A percentile compares a stretch with the other conserved stretches of the same genome.
These are phyloP conservation scores for Wickerhamiella azymoides DNA, from an alignment of 805 yeast genomes.

Conservation along the genomic window DNA sequence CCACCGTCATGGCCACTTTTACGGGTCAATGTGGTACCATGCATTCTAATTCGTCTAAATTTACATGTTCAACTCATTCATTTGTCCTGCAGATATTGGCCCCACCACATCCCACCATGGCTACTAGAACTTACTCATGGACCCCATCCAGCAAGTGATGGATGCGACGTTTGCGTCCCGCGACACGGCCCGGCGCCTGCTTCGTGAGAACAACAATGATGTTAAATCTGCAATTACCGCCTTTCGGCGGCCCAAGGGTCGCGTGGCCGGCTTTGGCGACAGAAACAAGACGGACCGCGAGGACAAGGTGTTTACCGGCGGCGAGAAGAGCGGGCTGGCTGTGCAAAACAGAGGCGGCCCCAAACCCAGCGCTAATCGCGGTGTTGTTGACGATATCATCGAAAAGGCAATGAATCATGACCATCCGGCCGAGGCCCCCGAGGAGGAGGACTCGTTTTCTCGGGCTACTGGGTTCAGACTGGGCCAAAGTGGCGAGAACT, in stretches of 20 bases:
- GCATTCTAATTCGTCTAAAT: no score
- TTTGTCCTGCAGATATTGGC: no score
- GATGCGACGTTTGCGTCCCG: constrained; percentile 2
- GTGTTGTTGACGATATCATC: constrained; percentile 26
- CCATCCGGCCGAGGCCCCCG: constrained; percentile 13
- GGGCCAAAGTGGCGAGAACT: constrained; percentile 20
- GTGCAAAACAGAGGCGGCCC: constrained; percentile 49
- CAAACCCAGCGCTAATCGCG: constrained; percentile 2
- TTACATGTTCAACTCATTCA: no score
- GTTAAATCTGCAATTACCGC: constrained; percentile 1
- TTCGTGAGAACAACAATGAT: constrained; percentile 2
- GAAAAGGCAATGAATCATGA: constrained; percentile 23
- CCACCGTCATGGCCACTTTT: no score
- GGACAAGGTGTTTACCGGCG: constrained; percentile 38
- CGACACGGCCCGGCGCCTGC: neutral
- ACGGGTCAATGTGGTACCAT: no score
- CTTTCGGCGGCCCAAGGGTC: constrained; percentile 5
- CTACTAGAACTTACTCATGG: constrained; percentile 1
- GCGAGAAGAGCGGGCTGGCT: constrained; percentile 61
- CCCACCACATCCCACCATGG: neutral
- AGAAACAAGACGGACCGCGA: neutral
- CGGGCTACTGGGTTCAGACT: constrained; percentile 24
- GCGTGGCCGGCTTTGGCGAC: constrained; percentile 5
- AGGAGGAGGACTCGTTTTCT: constrained; percentile 14
- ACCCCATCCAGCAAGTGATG: constrained; percentile 6